phyloP scores from a whole-genome alignment of 2,329 filamentous ascomycete genomes.

The Alternaria burnsii region DNA sequence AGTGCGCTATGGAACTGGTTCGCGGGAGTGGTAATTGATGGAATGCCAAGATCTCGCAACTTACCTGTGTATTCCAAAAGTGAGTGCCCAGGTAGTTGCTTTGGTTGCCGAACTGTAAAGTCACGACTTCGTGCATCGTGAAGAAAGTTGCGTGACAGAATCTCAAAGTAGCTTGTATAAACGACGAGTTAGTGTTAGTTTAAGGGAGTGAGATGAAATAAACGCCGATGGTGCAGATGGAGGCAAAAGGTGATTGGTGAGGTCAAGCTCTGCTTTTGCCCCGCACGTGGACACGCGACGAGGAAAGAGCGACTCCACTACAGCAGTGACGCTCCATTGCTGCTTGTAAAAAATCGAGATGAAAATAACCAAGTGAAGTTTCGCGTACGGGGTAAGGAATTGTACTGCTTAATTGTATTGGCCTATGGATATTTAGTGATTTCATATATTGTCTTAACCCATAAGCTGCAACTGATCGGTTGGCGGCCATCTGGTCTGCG shows the following conservation, averaged over 20 bases:
- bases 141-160: neutral
- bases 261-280: slow-evolving; percentile 22
- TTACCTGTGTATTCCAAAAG: slow-evolving; percentile 94
- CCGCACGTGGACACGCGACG: slow-evolving; percentile 39
- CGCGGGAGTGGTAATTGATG: neutral
- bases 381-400: neutral
- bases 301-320: neutral
- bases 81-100: slow-evolving; percentile 95
- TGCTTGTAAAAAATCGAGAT: neutral
- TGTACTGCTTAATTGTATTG: neutral
- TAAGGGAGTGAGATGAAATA: neutral
- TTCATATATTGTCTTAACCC: slow-evolving; percentile 65
- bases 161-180: neutral
- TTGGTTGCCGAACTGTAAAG: slow-evolving; percentile 89
- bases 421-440: neutral
- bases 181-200: neutral
- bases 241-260: slow-evolving; percentile 15
- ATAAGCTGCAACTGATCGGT: slow-evolving; percentile 93
- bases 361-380: neutral
- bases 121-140: slow-evolving; percentile 91
- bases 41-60: slow-evolving; percentile 11
- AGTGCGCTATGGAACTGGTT: neutral
- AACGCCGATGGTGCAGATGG: neutral
- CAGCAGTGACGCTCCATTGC: neutral
- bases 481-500: slow-evolving; percentile 95